Evolutionary conservation across 225 moss, liverwort and hornwort genomes (phyloP).

Genomic region (Climacium dendroides): DNA sequence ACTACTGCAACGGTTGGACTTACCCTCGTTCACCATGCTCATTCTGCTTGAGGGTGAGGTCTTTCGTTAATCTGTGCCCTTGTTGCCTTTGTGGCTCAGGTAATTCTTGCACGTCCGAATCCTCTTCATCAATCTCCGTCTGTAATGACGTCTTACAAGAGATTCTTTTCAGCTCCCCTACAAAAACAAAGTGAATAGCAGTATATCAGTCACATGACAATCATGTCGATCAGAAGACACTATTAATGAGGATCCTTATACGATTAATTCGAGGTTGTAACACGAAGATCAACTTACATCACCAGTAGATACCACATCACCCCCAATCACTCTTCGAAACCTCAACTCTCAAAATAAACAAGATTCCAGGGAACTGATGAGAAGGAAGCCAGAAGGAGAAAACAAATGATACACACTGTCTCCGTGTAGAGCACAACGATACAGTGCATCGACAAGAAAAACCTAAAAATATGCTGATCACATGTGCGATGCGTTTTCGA

Average conservation of each 20-base stretch:
- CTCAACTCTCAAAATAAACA: background rate
- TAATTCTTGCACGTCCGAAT: background rate
- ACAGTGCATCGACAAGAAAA: background rate
- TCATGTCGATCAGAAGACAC: background rate
- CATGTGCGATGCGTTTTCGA: background rate
- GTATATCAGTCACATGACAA: background rate
- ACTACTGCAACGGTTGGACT: background rate
- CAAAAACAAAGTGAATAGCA: background rate
- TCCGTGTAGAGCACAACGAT: background rate
- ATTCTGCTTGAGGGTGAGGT: background rate
- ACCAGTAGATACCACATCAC: background rate
- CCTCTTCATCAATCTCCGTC: constrained; percentile 12
- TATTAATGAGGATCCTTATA: background rate
- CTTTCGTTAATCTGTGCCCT: background rate
- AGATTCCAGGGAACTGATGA: background rate
- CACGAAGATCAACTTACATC: background rate
- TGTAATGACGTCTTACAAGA: constrained; percentile 13
- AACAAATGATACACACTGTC: background rate
- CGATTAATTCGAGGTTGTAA: background rate
- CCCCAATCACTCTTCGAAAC: background rate
- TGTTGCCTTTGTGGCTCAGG: background rate
- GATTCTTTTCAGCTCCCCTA: background rate
- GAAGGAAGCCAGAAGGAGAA: background rate
- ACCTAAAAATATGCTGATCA: background rate
- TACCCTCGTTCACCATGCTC: background rate